phyloP scores from a whole-genome alignment of 2,329 filamentous ascomycete genomes.

The Nemania sp. region DNA sequence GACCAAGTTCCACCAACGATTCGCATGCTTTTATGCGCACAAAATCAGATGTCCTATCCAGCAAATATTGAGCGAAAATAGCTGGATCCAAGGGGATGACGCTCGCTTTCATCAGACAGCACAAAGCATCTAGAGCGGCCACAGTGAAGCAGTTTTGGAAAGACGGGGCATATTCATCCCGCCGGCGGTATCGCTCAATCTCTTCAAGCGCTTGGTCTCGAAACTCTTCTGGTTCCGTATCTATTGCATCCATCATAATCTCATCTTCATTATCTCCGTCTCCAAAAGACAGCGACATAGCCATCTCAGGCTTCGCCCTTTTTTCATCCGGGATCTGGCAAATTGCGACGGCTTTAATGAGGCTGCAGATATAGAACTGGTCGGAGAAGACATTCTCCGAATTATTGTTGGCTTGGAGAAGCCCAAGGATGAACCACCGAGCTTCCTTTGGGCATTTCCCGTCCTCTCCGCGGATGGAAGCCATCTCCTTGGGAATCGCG shows the following conservation, averaged over 20 bases:
- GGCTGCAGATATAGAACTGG: conserved; percentile 80
- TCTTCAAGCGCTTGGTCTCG: conserved; percentile 60
- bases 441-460: conserved; percentile 79
- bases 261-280: conserved; percentile 48
- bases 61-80: conserved; percentile 65
- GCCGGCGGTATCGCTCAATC: conserved; percentile 67
- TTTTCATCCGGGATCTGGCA: conserved; percentile 57
- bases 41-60: conserved; percentile 64
- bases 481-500: conserved; percentile 79
- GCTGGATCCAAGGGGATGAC: conserved; percentile 58
- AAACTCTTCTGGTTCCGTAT: conserved; percentile 51
- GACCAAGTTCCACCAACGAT: conserved; percentile 64
- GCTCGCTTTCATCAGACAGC: conserved; percentile 64
- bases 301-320: conserved; percentile 45
- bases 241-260: conserved; percentile 46
- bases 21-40: conserved; percentile 70
- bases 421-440: conserved; percentile 83
- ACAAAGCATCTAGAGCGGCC: conserved; percentile 64
- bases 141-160: conserved; percentile 70
- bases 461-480: conserved; percentile 72
- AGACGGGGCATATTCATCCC: conserved; percentile 70
- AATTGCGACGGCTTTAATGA: conserved; percentile 67
- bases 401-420: conserved; percentile 93
- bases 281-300: conserved; percentile 48
- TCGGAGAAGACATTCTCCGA: conserved; percentile 87